phyloP scores from a whole-genome alignment of 352 stramenopile genomes.

The Aphanomyces invadans region DNA sequence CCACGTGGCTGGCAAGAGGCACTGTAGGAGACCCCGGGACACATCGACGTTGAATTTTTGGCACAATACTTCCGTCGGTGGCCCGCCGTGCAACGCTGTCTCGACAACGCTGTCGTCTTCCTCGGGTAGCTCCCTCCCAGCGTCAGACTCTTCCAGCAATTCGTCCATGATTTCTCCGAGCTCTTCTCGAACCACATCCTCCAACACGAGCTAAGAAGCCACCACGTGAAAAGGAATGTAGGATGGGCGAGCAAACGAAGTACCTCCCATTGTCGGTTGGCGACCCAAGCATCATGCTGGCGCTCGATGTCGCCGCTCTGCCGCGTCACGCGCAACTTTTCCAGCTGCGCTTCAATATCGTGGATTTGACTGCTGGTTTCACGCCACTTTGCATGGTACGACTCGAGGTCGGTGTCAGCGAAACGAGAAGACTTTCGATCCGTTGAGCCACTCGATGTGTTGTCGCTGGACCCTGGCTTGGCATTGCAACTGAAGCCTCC shows the following conservation, averaged over 20 bases:
- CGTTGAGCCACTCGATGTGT: too few species aligned
- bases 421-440: not conserved
- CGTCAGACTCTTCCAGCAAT: slow-evolving; percentile 39
- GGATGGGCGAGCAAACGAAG: too few species aligned
- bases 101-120: slow-evolving; percentile 60
- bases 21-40: slow-evolving; percentile 62
- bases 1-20: slow-evolving; percentile 55
- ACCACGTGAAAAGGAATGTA: too few species aligned
- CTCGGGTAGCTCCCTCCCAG: slow-evolving; percentile 45
- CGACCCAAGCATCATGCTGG: slow-evolving; percentile 18
- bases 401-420: slow-evolving; percentile 5
- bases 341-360: slow-evolving; percentile 8
- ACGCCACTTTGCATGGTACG: slow-evolving; percentile 5
- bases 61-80: slow-evolving; percentile 53
- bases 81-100: slow-evolving; percentile 45
- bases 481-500: too few species aligned
- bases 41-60: slow-evolving; percentile 80
- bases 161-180: slow-evolving; percentile 49
- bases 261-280: slow-evolving; percentile 17
- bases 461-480: too few species aligned
- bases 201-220: slow-evolving; percentile 38
- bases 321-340: slow-evolving; percentile 2
- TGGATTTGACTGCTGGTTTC: not conserved
- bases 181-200: slow-evolving; percentile 52
- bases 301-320: slow-evolving; percentile 16